phyloP scores from a whole-genome alignment of 2,329 filamentous ascomycete species.

The Verticillium nubilum region DNA sequence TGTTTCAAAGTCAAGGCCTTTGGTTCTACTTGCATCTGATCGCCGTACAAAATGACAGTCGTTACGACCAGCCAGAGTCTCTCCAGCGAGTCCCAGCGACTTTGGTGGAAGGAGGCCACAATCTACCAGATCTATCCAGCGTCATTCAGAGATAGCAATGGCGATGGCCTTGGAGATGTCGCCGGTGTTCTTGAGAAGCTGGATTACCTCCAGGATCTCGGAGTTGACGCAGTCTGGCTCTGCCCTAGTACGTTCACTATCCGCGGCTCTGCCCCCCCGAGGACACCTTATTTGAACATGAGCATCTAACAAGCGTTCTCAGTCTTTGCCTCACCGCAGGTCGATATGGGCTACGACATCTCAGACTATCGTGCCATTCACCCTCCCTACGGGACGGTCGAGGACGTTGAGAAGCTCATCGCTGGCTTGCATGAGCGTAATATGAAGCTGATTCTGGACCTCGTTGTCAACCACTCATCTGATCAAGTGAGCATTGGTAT shows the following conservation, averaged over 20 bases:
- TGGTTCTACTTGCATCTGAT: neutral
- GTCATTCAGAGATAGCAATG: conserved; percentile 53
- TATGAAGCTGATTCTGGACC: conserved; percentile 66
- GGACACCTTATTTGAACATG: neutral
- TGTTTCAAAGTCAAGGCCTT: neutral
- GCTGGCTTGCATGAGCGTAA: conserved; percentile 53
- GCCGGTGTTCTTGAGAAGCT: conserved; percentile 51
- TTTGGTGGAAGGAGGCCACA: conserved; percentile 56
- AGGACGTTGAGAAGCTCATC: conserved; percentile 60
- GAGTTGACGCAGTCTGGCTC: conserved; percentile 54
- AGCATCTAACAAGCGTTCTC: neutral
- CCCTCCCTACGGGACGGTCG: conserved; percentile 61
- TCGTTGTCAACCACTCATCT: conserved; percentile 69
- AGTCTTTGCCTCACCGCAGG: conserved; percentile 45
- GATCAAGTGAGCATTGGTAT: conserved; percentile 1
- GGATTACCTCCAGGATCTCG: conserved; percentile 50
- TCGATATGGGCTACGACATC: conserved; percentile 70
- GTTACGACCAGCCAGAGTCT: neutral
- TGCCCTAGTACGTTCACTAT: conserved; percentile 25
- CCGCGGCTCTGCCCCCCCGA: no score
- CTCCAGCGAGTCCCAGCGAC: conserved; percentile 11
- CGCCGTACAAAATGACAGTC: neutral
- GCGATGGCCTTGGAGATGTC: conserved; percentile 49
- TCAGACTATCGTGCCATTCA: conserved; percentile 64
- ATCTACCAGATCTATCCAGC: conserved; percentile 59